Evolutionary conservation across 208 protist genomes (phyloP), one percentile per base, ranked within the genome.

Genomic region (Trichomonas tenax): DNA sequence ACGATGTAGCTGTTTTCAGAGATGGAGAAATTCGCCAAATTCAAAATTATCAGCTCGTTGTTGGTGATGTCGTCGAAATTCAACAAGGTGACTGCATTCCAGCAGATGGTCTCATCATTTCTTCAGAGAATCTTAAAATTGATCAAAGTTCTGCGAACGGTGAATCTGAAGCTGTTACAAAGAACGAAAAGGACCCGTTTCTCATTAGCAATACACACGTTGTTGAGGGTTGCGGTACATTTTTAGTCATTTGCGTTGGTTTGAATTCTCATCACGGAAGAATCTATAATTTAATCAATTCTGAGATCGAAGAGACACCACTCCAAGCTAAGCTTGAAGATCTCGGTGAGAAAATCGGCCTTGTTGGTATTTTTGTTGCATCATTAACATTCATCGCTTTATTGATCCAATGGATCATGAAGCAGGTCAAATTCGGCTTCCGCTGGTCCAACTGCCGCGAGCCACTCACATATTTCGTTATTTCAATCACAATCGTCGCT

Each of bases 381-480:
- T 0, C 84, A 17, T 44, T 96, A 38, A 82, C 96, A 34, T 96
- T 96, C 45, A 96, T 96, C 0, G 44, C 38, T 34, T 95, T 96
- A 96, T 8, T 81, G 3, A 82, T 82, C 36, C 34, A 48, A 38
- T 96, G 96, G 72, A 51, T 36, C 17, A 96, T 46, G 31, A 38
- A 46, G 31, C 9, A 84, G 45, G 21, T 46, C 26, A 48, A 96
- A 14, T 23, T 34, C 44, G 96, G 84, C 1, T 81, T 34, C 26
- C 10, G 58, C 34, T 93, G 36, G 40, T 95, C 97, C 34, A 40
- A 97, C 3, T 82, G 97, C n/a, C 81, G 96, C 9, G 82, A 89
- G 40, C 82, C 82, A 31, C 46, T 95, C 3, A 72, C 41, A 36
- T 95, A 45, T 31, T 95, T 95, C 36, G 46, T 95, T 40, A 44